Percentiles rank a stretch among this genome's conserved stretches.
Conservation (phyloP, 768 basidiomycete species). For the Mycena leptocephala region DNA sequence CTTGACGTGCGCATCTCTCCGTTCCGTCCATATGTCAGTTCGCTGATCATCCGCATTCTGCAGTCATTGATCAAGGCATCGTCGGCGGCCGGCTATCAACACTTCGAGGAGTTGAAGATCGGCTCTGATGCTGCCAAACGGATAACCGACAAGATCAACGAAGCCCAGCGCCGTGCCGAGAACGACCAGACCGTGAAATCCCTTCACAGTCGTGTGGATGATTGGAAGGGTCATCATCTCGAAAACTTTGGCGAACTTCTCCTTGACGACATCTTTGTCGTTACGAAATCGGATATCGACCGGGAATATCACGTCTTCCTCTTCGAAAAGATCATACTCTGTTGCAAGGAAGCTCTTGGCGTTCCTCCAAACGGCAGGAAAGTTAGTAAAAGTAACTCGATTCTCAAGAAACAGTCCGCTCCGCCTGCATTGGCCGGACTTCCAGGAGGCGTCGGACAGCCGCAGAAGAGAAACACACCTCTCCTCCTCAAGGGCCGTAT, state of each 20-base stretch:
- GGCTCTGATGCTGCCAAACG: constrained; percentile 93
- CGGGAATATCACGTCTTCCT: constrained; percentile 99
- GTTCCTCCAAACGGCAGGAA: constrained; percentile 76
- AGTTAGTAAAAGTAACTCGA: constrained; percentile 87
- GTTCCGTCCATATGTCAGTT: constrained; percentile 28
- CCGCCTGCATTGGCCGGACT: constrained; percentile 60
- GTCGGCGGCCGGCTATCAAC: constrained; percentile 72
- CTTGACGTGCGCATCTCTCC: constrained; percentile 79
- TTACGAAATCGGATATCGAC: constrained; percentile 96
- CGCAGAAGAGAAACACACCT: constrained; percentile 84
- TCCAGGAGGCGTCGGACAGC: constrained; percentile 68
- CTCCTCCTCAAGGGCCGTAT: constrained; percentile 96
- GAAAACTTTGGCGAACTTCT: constrained; percentile 95
- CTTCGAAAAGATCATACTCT: constrained; percentile 98
- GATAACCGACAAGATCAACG: constrained; percentile 96
- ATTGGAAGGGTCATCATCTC: constrained; percentile 99
- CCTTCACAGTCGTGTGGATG: constrained; percentile 90
- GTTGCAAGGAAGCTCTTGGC: constrained; percentile 92
- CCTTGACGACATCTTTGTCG: constrained; percentile 95
- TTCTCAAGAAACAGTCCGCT: constrained; percentile 86
- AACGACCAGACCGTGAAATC: constrained; percentile 93
- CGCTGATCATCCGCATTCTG: constrained; percentile 24
- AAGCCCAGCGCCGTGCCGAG: constrained; percentile 92
- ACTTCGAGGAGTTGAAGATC: constrained; percentile 85
- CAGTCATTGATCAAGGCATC: constrained; percentile 87